Evolutionary conservation across 2,329 filamentous ascomycete genomes (phyloP), one percentile per base, ranked within the genome.

Genomic region (Fusarium newnesense): DNA sequence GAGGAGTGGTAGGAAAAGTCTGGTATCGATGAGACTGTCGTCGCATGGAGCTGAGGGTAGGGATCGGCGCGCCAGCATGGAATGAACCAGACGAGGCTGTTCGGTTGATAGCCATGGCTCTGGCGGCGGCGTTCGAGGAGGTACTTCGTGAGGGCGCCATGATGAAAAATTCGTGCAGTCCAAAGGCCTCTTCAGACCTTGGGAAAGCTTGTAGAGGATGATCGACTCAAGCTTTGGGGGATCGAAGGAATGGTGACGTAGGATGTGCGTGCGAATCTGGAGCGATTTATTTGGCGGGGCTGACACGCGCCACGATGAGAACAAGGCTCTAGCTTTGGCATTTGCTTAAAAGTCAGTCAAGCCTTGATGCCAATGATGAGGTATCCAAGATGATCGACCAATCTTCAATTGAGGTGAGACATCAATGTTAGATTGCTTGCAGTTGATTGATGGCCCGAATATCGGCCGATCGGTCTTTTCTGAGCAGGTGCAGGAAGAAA

Each of bases 1-100:
- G 93, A 21, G 93, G 92, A 39, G 90, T 87, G 1, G 92, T 93
- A 6, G 93, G 93, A 76, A 96, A 96, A 11, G 94, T 96, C 77
- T 95, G 93, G 82, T 96, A 96, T 79, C 92, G 91, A 73, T 91
- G 85, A 11, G 81, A 80, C 30, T 81, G 79, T 19, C 84, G 84
- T 42, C 85, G 83, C 47, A 82, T 52, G 54, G 80, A 67, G 61
- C 76, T 72, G 56, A 82, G 57, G 12, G 81, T 79, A 5, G 85
- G 85, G 46, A 87, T 85, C 9, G 86, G 84, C 5, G 85, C 85
- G 69, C 86, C 87, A 47, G 86, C 86, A 74, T 88, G 86, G 75
- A 88, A 87, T 2, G 86, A 88, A 36, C 85, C 85, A 1, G 84
- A 81, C 5, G 85, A 84, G 5, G 73, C 47, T 7, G 78, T 78